These are phyloP conservation scores for Haematococcus sp. DNA, from an alignment of 139 green algal genomes.

Conservation along the genomic window DNA sequence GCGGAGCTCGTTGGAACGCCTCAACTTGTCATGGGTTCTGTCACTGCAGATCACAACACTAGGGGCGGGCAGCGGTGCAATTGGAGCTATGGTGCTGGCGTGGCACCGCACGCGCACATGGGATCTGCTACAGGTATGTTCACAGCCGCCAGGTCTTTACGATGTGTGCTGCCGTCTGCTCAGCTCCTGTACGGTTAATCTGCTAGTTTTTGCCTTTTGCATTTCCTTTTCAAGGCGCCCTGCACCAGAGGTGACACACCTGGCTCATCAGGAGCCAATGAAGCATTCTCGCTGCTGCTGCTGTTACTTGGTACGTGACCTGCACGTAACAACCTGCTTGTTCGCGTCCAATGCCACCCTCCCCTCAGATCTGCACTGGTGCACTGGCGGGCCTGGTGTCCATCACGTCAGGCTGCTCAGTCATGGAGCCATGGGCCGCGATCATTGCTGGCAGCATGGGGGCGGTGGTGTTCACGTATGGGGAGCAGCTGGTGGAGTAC, in stretches of 20 bases:
- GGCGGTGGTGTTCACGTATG: conserved; percentile 14
- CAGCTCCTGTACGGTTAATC: too few relatives aligned
- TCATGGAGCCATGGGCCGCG: conserved; percentile 54
- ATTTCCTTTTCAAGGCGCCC: too few relatives aligned
- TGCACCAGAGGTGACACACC: too few relatives aligned
- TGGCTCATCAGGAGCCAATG: too few relatives aligned
- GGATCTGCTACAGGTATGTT: conserved; percentile 27
- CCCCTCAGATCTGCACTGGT: background rate
- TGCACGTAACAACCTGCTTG: too few relatives aligned
- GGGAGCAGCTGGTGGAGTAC: conserved; percentile 28
- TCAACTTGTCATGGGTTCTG: too few relatives aligned
- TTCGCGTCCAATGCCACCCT: background rate
- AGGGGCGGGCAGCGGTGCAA: conserved; percentile 33
- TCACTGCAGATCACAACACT: conserved; percentile 67
- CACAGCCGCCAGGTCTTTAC: too few relatives aligned
- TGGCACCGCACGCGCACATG: conserved; percentile 24
- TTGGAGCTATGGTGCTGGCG: conserved; percentile 7
- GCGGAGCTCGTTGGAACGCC: too few relatives aligned
- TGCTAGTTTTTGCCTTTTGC: too few relatives aligned
- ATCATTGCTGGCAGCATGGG: conserved; percentile 50
- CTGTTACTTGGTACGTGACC: too few relatives aligned
- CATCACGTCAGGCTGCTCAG: conserved; percentile 49
- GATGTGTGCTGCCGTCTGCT: too few relatives aligned
- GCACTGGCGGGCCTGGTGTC: conserved; percentile 45
- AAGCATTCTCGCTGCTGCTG: too few relatives aligned